These are phyloP conservation scores for Apiotrichum veenhuisii DNA, from an alignment of 1,284 basidiomycete species.

Conservation along the genomic window DNA sequence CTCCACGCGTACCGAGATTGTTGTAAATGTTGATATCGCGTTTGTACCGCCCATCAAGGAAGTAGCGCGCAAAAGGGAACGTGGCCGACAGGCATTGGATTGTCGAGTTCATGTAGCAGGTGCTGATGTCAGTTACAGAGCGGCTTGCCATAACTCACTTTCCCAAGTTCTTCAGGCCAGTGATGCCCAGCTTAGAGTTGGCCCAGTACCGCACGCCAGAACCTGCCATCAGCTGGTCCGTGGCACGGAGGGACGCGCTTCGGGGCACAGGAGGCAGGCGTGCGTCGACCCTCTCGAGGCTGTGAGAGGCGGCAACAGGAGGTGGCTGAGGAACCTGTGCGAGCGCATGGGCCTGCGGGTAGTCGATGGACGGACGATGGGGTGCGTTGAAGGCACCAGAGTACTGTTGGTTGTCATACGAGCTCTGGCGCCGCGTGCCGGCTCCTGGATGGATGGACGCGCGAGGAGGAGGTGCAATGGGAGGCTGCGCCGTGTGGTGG, in stretches of 20 bases:
- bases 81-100: constrained; percentile 93
- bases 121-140: constrained; percentile 47
- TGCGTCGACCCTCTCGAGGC: constrained; percentile 65
- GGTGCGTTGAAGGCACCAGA: constrained; percentile 49
- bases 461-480: constrained; percentile 63
- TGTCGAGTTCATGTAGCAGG: constrained; percentile 99
- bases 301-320: constrained; percentile 64
- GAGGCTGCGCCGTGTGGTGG: constrained; percentile 9
- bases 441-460: constrained; percentile 63
- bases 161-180: constrained; percentile 90
- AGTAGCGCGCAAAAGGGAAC: constrained; percentile 83
- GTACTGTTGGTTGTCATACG: constrained; percentile 63
- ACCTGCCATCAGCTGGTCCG: constrained; percentile 9
- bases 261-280: constrained; percentile 50
- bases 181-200: constrained; percentile 71
- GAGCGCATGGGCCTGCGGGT: constrained; percentile 62
- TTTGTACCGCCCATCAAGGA: constrained; percentile 84
- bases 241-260: constrained; percentile 12
- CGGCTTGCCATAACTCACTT: constrained; percentile 54
- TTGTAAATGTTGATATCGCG: constrained; percentile 83
- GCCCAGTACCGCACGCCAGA: constrained; percentile 61
- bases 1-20: constrained; percentile 82
- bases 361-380: constrained; percentile 59
- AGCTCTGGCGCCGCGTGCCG: constrained; percentile 67
- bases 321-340: constrained; percentile 67